Percentiles rank a stretch among this genome's conserved stretches.
These are phyloP conservation scores for Coemansia sp. DNA, from an alignment of 371 early-diverging fungal genomes.

Conservation along the genomic window DNA sequence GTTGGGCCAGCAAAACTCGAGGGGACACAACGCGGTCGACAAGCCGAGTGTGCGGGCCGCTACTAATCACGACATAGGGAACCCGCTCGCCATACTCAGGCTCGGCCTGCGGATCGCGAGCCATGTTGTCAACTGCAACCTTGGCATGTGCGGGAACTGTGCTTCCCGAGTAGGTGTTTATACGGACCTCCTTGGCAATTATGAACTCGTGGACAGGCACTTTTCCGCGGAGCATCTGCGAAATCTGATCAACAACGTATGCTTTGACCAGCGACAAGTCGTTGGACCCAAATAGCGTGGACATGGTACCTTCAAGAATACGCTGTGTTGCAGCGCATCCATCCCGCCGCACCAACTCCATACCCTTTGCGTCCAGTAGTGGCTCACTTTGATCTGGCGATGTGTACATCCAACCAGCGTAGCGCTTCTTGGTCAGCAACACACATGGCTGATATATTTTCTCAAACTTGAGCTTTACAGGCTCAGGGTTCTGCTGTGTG, in stretches of 20 bases:
- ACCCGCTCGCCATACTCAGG: constrained; percentile 87
- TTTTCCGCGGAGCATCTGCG: constrained; percentile 65
- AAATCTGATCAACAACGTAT: constrained; percentile 69
- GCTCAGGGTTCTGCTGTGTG: constrained; percentile 69
- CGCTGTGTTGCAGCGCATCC: constrained; percentile 76
- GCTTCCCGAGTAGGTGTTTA: constrained; percentile 62
- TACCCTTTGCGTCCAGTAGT: constrained; percentile 90
- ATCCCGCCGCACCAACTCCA: constrained; percentile 89
- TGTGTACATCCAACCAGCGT: constrained; percentile 84
- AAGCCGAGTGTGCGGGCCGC: constrained; percentile 64
- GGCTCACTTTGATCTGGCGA: constrained; percentile 59
- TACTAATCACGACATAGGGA: constrained; percentile 78
- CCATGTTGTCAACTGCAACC: constrained; percentile 65
- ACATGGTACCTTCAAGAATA: constrained; percentile 69
- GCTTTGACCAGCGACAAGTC: constrained; percentile 76
- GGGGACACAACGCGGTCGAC: constrained; percentile 73
- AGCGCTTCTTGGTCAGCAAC: constrained; percentile 85
- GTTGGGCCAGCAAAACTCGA: constrained; percentile 59
- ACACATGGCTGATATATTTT: constrained; percentile 89
- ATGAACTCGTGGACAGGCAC: constrained; percentile 74
- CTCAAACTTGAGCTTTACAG: constrained; percentile 87
- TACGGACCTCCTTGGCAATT: constrained; percentile 79
- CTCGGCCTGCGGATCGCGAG: constrained; percentile 65
- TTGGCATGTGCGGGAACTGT: constrained; percentile 68
- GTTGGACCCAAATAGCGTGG: constrained; percentile 73